Conservation (phyloP, 2,329 filamentous ascomycete genomes). For the Colletotrichum destructivum region DNA sequence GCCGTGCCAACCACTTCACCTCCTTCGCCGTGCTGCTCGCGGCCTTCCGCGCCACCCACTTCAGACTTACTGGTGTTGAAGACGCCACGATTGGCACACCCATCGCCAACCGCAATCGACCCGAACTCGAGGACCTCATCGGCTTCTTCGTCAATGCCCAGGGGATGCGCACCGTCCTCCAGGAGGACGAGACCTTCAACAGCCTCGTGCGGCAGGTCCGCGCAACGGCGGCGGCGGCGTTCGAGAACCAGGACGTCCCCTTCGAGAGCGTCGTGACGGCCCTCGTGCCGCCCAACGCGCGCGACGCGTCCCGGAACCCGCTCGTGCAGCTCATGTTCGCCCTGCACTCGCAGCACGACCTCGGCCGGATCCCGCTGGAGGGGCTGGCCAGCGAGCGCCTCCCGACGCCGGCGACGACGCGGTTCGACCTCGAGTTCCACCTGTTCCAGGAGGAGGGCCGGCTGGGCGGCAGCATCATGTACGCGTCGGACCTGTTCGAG, state of each 20-base stretch:
- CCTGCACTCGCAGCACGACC: constrained; percentile 22
- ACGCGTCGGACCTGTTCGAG: constrained; percentile 45
- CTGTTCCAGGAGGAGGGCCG: constrained; percentile 43
- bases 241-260: constrained; percentile 45
- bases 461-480: constrained; percentile 41
- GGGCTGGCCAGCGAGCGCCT: constrained; percentile 27
- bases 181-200: constrained; percentile 38
- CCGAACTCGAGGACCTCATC: constrained; percentile 33
- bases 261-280: constrained; percentile 19
- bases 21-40: constrained; percentile 45
- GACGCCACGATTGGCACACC: constrained; percentile 46
- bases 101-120: constrained; percentile 22
- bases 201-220: constrained; percentile 43
- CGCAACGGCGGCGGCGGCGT: constrained; percentile 19
- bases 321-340: constrained; percentile 26
- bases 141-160: constrained; percentile 49
- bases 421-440: constrained; percentile 42
- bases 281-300: neutral
- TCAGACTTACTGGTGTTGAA: constrained; percentile 45
- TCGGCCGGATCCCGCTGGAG: constrained; percentile 13
- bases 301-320: constrained; percentile 24
- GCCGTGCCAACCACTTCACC: constrained; percentile 24
- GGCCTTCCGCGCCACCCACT: constrained; percentile 48
- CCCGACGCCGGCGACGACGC: constrained; percentile 3
- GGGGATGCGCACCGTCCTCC: constrained; percentile 45